Conservation (phyloP, 129 eudicot genomes). For the Solidago caesia region DNA sequence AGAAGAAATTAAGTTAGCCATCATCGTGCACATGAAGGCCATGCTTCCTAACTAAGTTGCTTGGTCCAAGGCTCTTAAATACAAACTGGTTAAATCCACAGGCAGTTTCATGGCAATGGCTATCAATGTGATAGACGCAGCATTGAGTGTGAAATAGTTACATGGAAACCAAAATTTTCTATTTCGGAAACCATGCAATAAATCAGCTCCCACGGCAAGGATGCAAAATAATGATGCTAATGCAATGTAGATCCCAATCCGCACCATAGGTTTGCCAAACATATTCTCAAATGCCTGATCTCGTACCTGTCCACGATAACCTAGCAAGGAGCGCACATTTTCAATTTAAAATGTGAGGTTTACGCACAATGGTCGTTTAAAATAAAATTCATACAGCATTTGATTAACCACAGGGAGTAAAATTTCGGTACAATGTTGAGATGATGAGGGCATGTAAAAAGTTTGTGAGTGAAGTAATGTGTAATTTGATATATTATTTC, state of each 20-base stretch:
- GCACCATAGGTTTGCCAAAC: not conserved
- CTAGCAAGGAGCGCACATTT: not conserved
- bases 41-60: conserved; percentile 26
- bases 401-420: not conserved
- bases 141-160: conserved; percentile 20
- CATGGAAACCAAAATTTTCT: too few relatives aligned
- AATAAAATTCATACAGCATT: too few relatives aligned
- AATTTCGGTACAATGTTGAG: not conserved
- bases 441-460: not conserved
- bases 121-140: conserved; percentile 35
- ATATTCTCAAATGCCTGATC: not conserved
- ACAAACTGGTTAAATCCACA: conserved; percentile 22
- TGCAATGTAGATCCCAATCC: not conserved
- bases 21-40: conserved; percentile 24
- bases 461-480: not conserved
- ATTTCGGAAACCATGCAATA: not conserved
- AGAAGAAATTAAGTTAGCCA: conserved; percentile 36
- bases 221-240: not conserved
- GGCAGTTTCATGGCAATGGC: conserved; percentile 42
- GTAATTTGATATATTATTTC: too few relatives aligned
- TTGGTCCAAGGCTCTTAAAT: conserved; percentile 4
- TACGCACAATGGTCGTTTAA: not conserved
- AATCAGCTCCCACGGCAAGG: not conserved
- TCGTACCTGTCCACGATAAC: not conserved
- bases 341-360: not conserved